Conservation (phyloP, 805 yeast species). For the Myxozyma neotropica region DNA sequence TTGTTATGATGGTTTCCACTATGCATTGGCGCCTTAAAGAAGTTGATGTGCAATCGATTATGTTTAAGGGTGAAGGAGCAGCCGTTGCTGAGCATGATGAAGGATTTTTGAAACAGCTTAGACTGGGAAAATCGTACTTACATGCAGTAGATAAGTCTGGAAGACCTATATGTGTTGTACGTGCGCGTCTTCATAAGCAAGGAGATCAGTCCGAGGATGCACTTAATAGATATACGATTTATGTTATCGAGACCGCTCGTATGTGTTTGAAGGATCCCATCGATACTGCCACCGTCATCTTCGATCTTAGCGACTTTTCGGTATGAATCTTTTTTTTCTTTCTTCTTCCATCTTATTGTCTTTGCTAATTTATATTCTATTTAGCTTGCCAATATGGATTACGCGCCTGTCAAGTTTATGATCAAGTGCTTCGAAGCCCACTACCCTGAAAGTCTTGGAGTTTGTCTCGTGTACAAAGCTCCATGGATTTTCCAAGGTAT, state of each 20-base stretch:
- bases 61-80: slow-evolving; percentile 72
- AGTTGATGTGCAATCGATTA: slow-evolving; percentile 58
- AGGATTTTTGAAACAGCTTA: slow-evolving; percentile 56
- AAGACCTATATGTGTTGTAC: slow-evolving; percentile 79
- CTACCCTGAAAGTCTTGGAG: slow-evolving; percentile 91
- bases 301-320: slow-evolving; percentile 84
- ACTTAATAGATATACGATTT: slow-evolving; percentile 71
- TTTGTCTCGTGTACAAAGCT: slow-evolving; percentile 83
- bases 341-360: too few relatives aligned
- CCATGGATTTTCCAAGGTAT: slow-evolving; percentile 97
- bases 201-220: slow-evolving; percentile 69
- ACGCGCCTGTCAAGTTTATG: slow-evolving; percentile 84
- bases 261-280: slow-evolving; percentile 70
- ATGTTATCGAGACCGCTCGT: slow-evolving; percentile 80
- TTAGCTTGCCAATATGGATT: slow-evolving; percentile 82
- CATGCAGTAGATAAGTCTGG: slow-evolving; percentile 72
- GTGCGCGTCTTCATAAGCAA: slow-evolving; percentile 76
- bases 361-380: background rate
- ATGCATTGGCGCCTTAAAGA: slow-evolving; percentile 83
- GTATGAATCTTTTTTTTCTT: slow-evolving; percentile 33
- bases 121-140: slow-evolving; percentile 69
- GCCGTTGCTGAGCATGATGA: slow-evolving; percentile 52
- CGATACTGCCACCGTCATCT: slow-evolving; percentile 80
- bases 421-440: slow-evolving; percentile 91
- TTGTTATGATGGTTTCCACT: slow-evolving; percentile 80